Evolutionary conservation across 352 stramenopile species (phyloP).

Genomic region (Pythium periplocum): DNA sequence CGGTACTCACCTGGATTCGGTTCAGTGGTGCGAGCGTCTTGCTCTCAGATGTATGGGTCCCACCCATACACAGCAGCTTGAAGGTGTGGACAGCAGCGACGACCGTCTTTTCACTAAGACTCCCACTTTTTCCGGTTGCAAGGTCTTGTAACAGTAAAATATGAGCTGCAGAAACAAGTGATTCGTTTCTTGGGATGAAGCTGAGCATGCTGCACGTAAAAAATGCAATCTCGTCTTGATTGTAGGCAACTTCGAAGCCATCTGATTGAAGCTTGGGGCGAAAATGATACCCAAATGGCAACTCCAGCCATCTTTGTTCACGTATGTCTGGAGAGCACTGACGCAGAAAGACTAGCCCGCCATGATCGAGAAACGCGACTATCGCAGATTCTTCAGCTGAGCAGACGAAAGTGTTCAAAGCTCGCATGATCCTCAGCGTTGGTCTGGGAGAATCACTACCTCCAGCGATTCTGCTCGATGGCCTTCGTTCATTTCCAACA

Average conservation of each 20-base stretch:
- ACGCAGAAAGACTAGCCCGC: conserved; percentile 8
- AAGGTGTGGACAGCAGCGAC: too few species aligned
- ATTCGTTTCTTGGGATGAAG: conserved; percentile 1
- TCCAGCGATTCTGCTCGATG: too few species aligned
- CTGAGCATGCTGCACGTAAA: conserved; percentile 9
- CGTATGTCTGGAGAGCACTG: conserved; percentile 5
- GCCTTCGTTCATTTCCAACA: not conserved
- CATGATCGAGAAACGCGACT: conserved; percentile 3
- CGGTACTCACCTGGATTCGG: too few species aligned
- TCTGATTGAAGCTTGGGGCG: not conserved
- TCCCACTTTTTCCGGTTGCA: too few species aligned
- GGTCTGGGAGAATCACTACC: not conserved
- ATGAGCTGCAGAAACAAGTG: conserved; percentile 1
- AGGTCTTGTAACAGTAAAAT: not conserved
- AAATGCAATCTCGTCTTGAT: conserved; percentile 3
- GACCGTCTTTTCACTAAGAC: too few species aligned
- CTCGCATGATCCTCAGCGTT: not conserved
- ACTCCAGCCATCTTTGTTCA: not conserved
- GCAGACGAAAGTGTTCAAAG: conserved; percentile 12
- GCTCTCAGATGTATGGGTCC: too few species aligned
- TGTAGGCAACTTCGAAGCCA: conserved; percentile 1
- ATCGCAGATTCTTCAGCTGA: conserved; percentile 4
- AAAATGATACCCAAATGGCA: conserved; percentile 7
- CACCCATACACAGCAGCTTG: too few species aligned
- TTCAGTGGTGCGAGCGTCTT: too few species aligned